Evolutionary conservation across 208 protist genomes (phyloP).

Genomic region (Trypanosoma melophagium): DNA sequence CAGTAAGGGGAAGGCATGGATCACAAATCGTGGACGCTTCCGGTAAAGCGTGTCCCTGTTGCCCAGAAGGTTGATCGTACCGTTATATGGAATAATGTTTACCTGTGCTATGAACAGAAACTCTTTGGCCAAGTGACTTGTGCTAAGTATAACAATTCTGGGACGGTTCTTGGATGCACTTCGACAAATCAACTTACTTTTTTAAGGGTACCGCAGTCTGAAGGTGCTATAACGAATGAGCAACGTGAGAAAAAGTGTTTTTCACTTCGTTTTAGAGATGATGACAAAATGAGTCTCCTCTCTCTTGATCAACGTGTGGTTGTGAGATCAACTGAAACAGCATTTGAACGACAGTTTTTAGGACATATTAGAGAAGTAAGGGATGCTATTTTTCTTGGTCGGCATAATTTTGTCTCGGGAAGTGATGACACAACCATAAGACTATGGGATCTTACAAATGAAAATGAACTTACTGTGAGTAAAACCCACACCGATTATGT

Average conservation of each 20-base stretch:
- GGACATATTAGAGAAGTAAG: slow-evolving; percentile 80
- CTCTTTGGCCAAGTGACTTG: slow-evolving; percentile 81
- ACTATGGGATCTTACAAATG: slow-evolving; percentile 78
- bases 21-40: slow-evolving; percentile 57
- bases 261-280: slow-evolving; percentile 73
- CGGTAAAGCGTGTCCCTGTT: slow-evolving; percentile 57
- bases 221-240: slow-evolving; percentile 79
- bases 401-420: slow-evolving; percentile 76
- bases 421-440: slow-evolving; percentile 85
- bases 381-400: slow-evolving; percentile 66
- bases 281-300: slow-evolving; percentile 81
- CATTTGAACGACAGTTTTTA: slow-evolving; percentile 79
- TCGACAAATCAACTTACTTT: slow-evolving; percentile 81
- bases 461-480: slow-evolving; percentile 51
- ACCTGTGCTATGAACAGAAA: slow-evolving; percentile 84
- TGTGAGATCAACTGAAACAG: slow-evolving; percentile 72
- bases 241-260: slow-evolving; percentile 76
- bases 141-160: slow-evolving; percentile 61
- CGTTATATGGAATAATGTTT: slow-evolving; percentile 72
- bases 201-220: slow-evolving; percentile 72
- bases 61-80: slow-evolving; percentile 50
- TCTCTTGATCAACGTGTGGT: slow-evolving; percentile 76
- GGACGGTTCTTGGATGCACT: slow-evolving; percentile 57
- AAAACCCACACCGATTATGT: slow-evolving; percentile 85
- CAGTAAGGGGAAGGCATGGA: slow-evolving; percentile 22